Conservation (phyloP, 352 stramenopile genomes). For the Phytophthora nicotianae region DNA sequence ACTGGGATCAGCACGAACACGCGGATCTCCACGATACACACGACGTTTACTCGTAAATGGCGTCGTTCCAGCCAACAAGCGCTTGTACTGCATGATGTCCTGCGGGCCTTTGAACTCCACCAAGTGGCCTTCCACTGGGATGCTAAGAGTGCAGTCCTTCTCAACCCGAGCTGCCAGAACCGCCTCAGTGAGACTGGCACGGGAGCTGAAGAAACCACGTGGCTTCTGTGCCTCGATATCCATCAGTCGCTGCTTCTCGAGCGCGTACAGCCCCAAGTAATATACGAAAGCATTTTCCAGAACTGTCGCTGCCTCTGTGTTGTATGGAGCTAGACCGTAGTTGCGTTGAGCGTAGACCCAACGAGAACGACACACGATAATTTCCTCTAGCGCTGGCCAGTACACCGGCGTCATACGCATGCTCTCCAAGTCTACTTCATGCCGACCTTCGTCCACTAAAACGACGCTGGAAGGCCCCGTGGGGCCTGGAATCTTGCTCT, state of each 20-base stretch:
- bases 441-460: conserved; percentile 79
- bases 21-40: conserved; percentile 78
- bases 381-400: conserved; percentile 72
- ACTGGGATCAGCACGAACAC: conserved; percentile 60
- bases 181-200: conserved; percentile 33
- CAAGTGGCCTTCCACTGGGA: conserved; percentile 80
- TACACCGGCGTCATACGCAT: conserved; percentile 87
- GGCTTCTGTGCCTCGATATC: conserved; percentile 53
- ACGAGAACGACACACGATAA: conserved; percentile 69
- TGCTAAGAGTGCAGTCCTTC: conserved; percentile 64
- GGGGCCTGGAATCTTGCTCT: conserved; percentile 41
- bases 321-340: conserved; percentile 83
- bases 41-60: conserved; percentile 83
- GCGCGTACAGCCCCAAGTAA: conserved; percentile 70
- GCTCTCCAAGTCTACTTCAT: conserved; percentile 78
- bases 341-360: conserved; percentile 87
- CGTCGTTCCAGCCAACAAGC: conserved; percentile 72
- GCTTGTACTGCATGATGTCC: conserved; percentile 87
- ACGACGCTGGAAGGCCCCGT: conserved; percentile 56
- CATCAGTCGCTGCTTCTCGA: conserved; percentile 64
- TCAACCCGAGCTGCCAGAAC: conserved; percentile 36
- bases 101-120: conserved; percentile 81
- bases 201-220: conserved; percentile 54
- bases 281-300: conserved; percentile 77
- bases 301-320: conserved; percentile 46